These are phyloP conservation scores for Colletotrichum agaves DNA, from an alignment of 2,329 filamentous ascomycete species.

Conservation along the genomic window DNA sequence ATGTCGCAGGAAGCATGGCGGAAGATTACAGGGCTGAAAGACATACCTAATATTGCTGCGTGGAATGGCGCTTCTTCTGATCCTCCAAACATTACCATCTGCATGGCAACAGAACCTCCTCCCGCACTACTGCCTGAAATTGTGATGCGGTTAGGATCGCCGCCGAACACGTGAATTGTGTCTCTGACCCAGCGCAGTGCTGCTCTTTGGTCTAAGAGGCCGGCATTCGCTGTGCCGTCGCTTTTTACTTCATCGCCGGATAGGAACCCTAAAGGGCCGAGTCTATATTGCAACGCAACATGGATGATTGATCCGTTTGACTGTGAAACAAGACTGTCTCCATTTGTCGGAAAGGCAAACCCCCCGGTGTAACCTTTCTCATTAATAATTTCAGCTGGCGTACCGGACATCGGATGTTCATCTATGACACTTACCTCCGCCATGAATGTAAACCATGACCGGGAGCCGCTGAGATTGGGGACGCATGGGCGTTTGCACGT, in stretches of 20 bases:
- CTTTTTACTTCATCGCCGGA: not conserved
- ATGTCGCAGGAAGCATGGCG: not conserved
- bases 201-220: not conserved
- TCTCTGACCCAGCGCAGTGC: not conserved
- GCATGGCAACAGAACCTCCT: not conserved
- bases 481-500: not conserved
- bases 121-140: not conserved
- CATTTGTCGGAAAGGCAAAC: not conserved
- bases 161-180: not conserved
- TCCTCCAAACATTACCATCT: constrained; percentile 2
- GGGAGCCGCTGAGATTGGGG: not conserved
- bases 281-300: not conserved
- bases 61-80: not conserved
- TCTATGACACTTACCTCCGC: not conserved
- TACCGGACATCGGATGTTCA: not conserved
- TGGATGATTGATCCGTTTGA: not conserved
- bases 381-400: not conserved
- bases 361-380: not conserved
- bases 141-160: not conserved
- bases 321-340: not conserved
- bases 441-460: not conserved
- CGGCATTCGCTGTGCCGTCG: not conserved
- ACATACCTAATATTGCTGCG: not conserved
- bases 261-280: not conserved
- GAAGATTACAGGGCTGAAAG: not conserved